Evolutionary conservation across 2,329 filamentous ascomycete species (phyloP), one percentile per base, ranked within the genome.

Genomic region (Microsporum canis): DNA sequence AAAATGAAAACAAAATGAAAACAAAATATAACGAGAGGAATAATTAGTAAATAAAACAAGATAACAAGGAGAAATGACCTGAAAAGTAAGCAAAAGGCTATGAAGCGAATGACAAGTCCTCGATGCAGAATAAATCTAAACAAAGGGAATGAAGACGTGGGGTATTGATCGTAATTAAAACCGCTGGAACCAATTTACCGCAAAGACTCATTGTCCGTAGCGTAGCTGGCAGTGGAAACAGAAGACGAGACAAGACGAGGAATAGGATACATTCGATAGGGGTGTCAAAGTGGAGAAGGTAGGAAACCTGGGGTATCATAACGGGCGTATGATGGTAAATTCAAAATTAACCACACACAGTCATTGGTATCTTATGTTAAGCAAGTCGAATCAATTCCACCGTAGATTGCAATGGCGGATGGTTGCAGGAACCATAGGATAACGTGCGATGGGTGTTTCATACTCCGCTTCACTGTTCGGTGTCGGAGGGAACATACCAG

Each of bases 351-450:
- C 31, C 5, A n/a, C 31, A 14, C 14, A 14, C 31, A 23, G 17
- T 55, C 31, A 55, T 36, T 31, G n/a, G 31, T 29, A 55, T 55
- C 36, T 10, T 36, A 55, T 55, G 31, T 55, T 34, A 14, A 23
- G 49, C 49, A 31, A 55, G 49, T 17, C 27, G 31, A 55, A 55
- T 34, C 29, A 31, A 55, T 55, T n/a, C 33, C 31, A 31, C 2
- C 6, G n/a, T 17, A 17, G 6, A 17, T 36, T 36, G 49, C 10
- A 3, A 55, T 55, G 31, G 49, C 49, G 49, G 49, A 17, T 7
- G 14, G 31, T 55, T 55, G 49, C 49, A 55, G 49, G 29, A 55
- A 55, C 33, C 31, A 55, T 49, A n/a, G n/a, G 31, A 55, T 53
- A 55, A 34, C 34, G 33, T 14, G n/a, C 49, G 49, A 55, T 55